A percentile compares a stretch with the other conserved stretches of the same genome.
These are phyloP conservation scores for Ascocoryne sarcoides DNA, from an alignment of 2,329 filamentous ascomycete species.

Conservation along the genomic window DNA sequence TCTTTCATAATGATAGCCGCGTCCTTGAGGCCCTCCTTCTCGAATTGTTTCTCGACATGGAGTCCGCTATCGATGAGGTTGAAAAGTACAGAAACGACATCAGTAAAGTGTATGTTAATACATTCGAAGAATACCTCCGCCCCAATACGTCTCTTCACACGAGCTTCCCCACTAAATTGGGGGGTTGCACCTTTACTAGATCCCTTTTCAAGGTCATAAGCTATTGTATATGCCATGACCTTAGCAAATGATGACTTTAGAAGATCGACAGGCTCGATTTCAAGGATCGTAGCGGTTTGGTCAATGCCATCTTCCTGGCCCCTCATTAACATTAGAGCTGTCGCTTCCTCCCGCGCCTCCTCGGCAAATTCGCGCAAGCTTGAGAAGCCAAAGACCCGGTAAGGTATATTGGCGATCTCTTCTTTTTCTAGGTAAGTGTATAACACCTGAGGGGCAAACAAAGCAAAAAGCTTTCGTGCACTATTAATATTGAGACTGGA, in stretches of 20 bases:
- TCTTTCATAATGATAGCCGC: conserved; percentile 56
- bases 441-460: conserved; percentile 83
- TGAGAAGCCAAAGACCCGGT: conserved; percentile 71
- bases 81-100: conserved; percentile 69
- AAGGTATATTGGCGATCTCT: conserved; percentile 66
- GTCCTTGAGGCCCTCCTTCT: conserved; percentile 46
- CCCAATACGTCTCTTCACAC: conserved; percentile 62
- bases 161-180: conserved; percentile 50
- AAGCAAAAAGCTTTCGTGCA: conserved; percentile 62
- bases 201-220: conserved; percentile 55
- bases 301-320: conserved; percentile 55
- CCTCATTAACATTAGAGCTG: conserved; percentile 76
- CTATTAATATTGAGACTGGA: conserved; percentile 53
- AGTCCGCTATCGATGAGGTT: conserved; percentile 71
- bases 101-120: conserved; percentile 62
- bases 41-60: conserved; percentile 58
- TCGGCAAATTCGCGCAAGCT: conserved; percentile 59
- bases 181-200: conserved; percentile 34
- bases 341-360: conserved; percentile 67
- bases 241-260: conserved; percentile 65
- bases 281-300: conserved; percentile 51
- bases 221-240: conserved; percentile 74
- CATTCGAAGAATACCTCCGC: conserved; percentile 53
- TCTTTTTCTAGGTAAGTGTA: conserved; percentile 79
- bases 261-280: conserved; percentile 45